These are phyloP conservation scores for Saccharomycopsis sp. DNA, from an alignment of 805 yeast species.

Conservation along the genomic window DNA sequence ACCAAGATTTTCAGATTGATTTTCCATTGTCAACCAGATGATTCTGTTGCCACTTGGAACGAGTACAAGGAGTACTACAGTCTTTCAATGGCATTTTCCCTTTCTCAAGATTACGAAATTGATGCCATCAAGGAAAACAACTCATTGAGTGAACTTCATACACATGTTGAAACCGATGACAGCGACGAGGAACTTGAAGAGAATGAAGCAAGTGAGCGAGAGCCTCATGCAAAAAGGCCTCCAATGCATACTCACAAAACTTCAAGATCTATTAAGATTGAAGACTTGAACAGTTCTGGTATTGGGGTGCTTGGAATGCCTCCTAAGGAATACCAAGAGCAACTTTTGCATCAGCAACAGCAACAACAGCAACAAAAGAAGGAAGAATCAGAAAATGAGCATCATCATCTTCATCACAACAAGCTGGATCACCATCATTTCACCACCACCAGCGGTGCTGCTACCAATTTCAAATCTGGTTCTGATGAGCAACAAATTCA, in stretches of 20 bases:
- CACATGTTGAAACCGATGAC: neutral
- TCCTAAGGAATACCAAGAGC: conserved; percentile 12
- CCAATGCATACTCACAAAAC: conserved; percentile 10
- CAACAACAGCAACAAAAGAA: conserved; percentile 3
- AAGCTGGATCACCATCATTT: too few relatives aligned
- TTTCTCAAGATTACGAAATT: conserved; percentile 27
- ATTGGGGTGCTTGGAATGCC: conserved; percentile 18
- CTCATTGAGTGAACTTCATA: neutral
- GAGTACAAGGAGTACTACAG: conserved; percentile 70
- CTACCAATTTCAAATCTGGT: too few relatives aligned
- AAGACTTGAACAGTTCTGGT: conserved; percentile 13
- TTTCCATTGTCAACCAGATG: conserved; percentile 93
- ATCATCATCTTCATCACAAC: too few relatives aligned
- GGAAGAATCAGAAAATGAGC: conserved; percentile 1
- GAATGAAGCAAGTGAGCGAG: conserved; percentile 2
- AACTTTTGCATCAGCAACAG: neutral
- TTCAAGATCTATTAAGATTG: conserved; percentile 14
- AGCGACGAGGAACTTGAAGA: conserved; percentile 5
- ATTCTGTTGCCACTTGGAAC: conserved; percentile 80
- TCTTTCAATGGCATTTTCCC: conserved; percentile 46
- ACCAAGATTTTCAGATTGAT: conserved; percentile 74
- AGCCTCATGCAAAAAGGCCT: conserved; percentile 7
- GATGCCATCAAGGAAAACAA: conserved; percentile 7
- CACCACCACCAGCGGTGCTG: conserved; percentile 1
- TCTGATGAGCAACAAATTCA: too few relatives aligned